Conservation (phyloP, 1,284 basidiomycete genomes). For the Trichosporon sp. region DNA sequence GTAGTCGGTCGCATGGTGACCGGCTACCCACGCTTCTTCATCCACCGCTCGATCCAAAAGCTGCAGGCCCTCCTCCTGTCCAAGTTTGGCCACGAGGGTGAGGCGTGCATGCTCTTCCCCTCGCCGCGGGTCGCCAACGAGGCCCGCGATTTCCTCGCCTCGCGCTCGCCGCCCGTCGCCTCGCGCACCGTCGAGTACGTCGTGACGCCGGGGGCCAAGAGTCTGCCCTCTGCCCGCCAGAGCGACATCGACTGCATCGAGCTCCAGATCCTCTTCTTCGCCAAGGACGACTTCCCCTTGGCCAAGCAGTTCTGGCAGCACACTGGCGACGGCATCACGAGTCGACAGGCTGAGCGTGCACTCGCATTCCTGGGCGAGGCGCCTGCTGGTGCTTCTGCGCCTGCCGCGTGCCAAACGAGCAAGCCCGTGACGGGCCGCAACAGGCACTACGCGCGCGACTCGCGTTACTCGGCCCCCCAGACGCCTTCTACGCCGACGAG, state of each 20-base stretch:
- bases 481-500: background rate
- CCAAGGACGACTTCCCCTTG: constrained; percentile 64
- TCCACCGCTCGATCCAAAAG: constrained; percentile 84
- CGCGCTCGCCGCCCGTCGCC: constrained; percentile 58
- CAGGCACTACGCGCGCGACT: constrained; percentile 46
- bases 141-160: constrained; percentile 74
- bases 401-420: background rate
- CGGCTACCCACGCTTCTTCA: constrained; percentile 98
- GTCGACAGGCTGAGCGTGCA: constrained; percentile 80
- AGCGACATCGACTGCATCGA: constrained; percentile 59
- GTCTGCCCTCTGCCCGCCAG: constrained; percentile 26
- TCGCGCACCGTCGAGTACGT: constrained; percentile 74
- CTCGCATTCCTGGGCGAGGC: constrained; percentile 66
- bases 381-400: constrained; percentile 43
- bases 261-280: constrained; percentile 81
- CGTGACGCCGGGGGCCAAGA: constrained; percentile 60
- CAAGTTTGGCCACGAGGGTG: constrained; percentile 72
- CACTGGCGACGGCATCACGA: constrained; percentile 85
- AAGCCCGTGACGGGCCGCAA: constrained; percentile 39
- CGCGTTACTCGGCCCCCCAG: background rate
- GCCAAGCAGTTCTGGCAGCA: constrained; percentile 98
- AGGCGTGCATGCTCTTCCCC: constrained; percentile 76
- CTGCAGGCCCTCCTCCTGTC: constrained; percentile 71
- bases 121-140: constrained; percentile 70
- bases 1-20: constrained; percentile 81